phyloP scores from a whole-genome alignment of 2,329 filamentous ascomycete species.

The Chaetomium globosum region DNA sequence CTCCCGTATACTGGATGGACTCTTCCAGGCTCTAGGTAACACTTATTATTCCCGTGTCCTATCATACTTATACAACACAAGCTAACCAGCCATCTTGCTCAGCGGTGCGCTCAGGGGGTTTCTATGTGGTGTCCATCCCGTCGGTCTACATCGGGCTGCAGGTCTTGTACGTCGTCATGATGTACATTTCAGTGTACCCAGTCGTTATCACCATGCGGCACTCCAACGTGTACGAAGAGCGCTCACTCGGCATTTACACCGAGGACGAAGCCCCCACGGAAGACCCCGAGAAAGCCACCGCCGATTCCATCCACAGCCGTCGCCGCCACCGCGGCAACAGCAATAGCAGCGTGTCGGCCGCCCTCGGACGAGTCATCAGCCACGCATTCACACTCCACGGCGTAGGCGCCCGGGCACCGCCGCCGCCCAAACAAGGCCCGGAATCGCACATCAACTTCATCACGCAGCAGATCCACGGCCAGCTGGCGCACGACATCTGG shows the following conservation, averaged over 20 bases:
- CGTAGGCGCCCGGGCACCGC: constrained; percentile 44
- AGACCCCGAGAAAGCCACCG: constrained; percentile 34
- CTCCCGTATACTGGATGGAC: constrained; percentile 60
- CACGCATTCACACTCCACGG: constrained; percentile 49
- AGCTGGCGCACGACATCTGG: constrained; percentile 67
- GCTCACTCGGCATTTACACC: constrained; percentile 63
- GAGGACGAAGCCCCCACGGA: constrained; percentile 40
- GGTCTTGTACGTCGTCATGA: constrained; percentile 64
- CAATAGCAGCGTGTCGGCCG: constrained; percentile 14
- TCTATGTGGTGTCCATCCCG: constrained; percentile 65
- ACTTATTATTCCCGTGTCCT: background rate
- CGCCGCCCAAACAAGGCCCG: constrained; percentile 28
- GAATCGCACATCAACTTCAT: constrained; percentile 54
- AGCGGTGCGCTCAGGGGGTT: constrained; percentile 66
- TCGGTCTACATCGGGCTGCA: constrained; percentile 60
- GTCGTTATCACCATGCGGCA: constrained; percentile 66
- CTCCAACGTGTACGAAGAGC: constrained; percentile 73
- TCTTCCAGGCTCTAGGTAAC: constrained; percentile 64
- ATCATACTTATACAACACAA: background rate
- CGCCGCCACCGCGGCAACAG: constrained; percentile 15
- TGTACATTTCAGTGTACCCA: constrained; percentile 67
- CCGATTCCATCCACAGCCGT: background rate
- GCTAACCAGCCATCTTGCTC: background rate
- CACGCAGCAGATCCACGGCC: constrained; percentile 59
- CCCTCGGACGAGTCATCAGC: constrained; percentile 39